phyloP scores from a whole-genome alignment of 139 green algal genomes.

The Chlorella ohadii region DNA sequence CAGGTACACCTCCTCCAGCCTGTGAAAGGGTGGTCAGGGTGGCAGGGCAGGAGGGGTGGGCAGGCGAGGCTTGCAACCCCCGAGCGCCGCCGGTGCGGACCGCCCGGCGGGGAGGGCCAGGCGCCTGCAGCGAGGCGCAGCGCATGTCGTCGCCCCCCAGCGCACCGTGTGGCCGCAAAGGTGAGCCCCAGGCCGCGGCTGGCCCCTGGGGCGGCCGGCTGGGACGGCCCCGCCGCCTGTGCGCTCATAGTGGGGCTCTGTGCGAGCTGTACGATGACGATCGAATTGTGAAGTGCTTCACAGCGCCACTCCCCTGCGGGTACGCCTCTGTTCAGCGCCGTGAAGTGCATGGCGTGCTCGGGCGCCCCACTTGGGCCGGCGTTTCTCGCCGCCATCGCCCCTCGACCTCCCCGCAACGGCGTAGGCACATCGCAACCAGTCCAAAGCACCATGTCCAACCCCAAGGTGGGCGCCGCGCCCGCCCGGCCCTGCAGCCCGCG shows the following conservation, averaged over 20 bases:
- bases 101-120: too few species aligned
- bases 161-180: neutral
- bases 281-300: too few species aligned
- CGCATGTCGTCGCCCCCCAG: too few species aligned
- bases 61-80: too few species aligned
- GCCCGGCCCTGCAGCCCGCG: neutral
- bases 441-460: conserved; percentile 15
- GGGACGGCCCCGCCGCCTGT: neutral
- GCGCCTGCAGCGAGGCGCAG: too few species aligned
- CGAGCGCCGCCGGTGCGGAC: too few species aligned
- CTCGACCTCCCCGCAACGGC: neutral
- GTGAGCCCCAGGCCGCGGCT: neutral
- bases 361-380: too few species aligned
- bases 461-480: neutral
- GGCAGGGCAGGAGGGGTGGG: neutral
- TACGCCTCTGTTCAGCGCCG: too few species aligned
- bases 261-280: neutral
- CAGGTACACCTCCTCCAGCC: conserved; percentile 38
- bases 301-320: too few species aligned
- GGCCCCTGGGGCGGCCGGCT: neutral
- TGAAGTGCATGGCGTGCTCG: too few species aligned
- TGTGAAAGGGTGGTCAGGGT: neutral
- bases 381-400: neutral
- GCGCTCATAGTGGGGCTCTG: neutral
- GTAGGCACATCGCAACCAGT: neutral